Evolutionary conservation across 2,329 filamentous ascomycete species (phyloP), one percentile per base, ranked within the genome.

Genomic region (Calonectria hongkongensis): DNA sequence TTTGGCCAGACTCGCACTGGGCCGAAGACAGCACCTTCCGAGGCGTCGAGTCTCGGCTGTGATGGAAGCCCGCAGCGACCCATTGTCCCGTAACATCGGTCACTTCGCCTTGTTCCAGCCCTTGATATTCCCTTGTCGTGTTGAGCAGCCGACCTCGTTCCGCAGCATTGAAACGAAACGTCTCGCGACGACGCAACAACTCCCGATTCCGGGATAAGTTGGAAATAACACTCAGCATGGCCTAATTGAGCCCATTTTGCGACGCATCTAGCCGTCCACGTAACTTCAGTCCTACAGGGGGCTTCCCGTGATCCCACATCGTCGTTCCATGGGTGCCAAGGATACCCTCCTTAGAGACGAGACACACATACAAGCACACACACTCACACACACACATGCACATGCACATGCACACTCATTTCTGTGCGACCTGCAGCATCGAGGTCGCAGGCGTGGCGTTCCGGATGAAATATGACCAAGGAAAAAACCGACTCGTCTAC

Each of bases 1-100:
- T 99, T 76, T 99, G 97, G 97, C 97, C 97, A 2, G 95, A 98
- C 79, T 92, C 91, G 48, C 91, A 94, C 78, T 98, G 95, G 94
- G 94, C 95, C 25, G 92, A 93, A 72, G 92, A 95, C 80, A 89
- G 92, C 79, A 90, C 86, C 70, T 88, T 92, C 84, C 89, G 92
- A 72, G 90, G 91, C 56, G 88, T 97, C 72, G 95, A 98, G 85
- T 96, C 94, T 83, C 91, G 94, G 78, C 86, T 98, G 84, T 98
- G 88, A 87, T 77, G 48, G 28, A 33, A 28, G 41, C 48, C 45
- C 18, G 16, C 65, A 62, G 50, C 45, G 25, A 15, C 33, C 36
- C 68, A 27, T 58, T 18, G 25, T 60, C 33, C 63, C 66, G 62
- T 50, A 36, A 50, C 54, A 36, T 72, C 39, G 62, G 43, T 71